These are phyloP conservation scores for Plasmodium inui DNA, from an alignment of 169 alveolate genomes.

Conservation along the genomic window DNA sequence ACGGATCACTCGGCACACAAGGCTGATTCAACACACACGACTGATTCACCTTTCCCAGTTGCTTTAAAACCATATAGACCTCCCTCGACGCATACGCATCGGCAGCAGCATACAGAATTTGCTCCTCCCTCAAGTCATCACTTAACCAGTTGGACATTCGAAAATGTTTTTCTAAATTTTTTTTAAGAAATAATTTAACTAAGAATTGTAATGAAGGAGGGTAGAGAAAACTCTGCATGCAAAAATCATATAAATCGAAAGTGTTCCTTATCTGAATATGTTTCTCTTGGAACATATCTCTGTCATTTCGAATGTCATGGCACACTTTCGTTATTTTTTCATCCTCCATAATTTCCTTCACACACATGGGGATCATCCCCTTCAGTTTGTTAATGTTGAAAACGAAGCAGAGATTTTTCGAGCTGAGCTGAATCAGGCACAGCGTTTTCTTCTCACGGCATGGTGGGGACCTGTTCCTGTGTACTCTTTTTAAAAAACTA, in stretches of 20 bases:
- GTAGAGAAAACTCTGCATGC: slow-evolving; percentile 40
- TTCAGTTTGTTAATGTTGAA: slow-evolving; percentile 41
- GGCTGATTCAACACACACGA: neutral
- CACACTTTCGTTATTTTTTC: slow-evolving; percentile 38
- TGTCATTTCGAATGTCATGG: slow-evolving; percentile 66
- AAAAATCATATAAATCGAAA: slow-evolving; percentile 60
- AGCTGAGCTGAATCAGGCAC: slow-evolving; percentile 48
- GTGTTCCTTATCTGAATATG: slow-evolving; percentile 46
- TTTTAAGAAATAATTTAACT: slow-evolving; percentile 47
- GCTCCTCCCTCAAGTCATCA: slow-evolving; percentile 20
- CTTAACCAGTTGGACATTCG: slow-evolving; percentile 50
- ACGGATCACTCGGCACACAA: neutral
- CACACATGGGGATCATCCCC: slow-evolving; percentile 33
- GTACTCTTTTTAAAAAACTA: neutral
- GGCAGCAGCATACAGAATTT: slow-evolving; percentile 56
- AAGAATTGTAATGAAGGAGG: slow-evolving; percentile 65
- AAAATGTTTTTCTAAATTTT: slow-evolving; percentile 22
- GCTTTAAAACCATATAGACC: slow-evolving; percentile 29
- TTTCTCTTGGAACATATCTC: slow-evolving; percentile 25
- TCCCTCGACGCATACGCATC: slow-evolving; percentile 73
- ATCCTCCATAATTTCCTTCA: slow-evolving; percentile 40
- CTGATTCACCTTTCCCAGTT: neutral
- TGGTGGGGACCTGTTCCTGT: neutral
- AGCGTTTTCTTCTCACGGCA: slow-evolving; percentile 8
- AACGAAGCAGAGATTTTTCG: slow-evolving; percentile 48